Conservation (phyloP, 2,329 filamentous ascomycete species). For the Diaporthe humulicola region DNA sequence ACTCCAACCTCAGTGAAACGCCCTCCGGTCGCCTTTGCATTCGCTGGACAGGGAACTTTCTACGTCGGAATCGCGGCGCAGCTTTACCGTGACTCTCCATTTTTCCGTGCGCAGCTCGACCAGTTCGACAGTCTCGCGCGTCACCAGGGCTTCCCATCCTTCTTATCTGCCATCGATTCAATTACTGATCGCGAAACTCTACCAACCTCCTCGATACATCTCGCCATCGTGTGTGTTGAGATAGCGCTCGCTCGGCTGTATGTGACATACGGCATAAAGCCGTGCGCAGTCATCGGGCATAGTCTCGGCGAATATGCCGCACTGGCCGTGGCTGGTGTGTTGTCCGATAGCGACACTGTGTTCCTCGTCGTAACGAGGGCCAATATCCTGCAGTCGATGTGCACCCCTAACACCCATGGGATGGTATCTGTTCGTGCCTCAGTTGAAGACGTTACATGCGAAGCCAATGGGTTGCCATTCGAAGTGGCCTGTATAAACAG, state of each 20-base stretch:
- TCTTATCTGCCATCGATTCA: not conserved
- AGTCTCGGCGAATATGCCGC: too few species aligned
- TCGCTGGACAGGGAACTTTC: constrained; percentile 44
- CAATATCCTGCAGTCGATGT: not conserved
- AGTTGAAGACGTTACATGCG: not conserved
- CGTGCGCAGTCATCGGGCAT: not conserved
- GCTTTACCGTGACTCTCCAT: constrained; percentile 25
- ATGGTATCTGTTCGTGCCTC: constrained; percentile 13
- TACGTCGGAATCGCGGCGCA: constrained; percentile 39
- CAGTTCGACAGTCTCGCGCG: not conserved
- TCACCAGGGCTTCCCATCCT: not conserved
- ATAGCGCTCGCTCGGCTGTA: not conserved
- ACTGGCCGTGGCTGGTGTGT: constrained; percentile 9
- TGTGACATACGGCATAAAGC: not conserved
- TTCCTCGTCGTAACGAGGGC: constrained; percentile 24
- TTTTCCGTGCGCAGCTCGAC: constrained; percentile 38
- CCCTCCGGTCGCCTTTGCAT: constrained; percentile 39
- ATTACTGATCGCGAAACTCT: not conserved
- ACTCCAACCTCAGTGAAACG: not conserved
- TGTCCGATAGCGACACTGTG: constrained; percentile 16
- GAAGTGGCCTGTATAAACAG: constrained; percentile 29
- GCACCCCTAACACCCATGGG: not conserved
- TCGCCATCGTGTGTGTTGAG: constrained; percentile 20
- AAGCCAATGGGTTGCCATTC: not conserved
- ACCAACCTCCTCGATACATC: not conserved